phyloP scores from a whole-genome alignment of 2,329 filamentous ascomycete genomes.

The Ascosphaera apis region DNA sequence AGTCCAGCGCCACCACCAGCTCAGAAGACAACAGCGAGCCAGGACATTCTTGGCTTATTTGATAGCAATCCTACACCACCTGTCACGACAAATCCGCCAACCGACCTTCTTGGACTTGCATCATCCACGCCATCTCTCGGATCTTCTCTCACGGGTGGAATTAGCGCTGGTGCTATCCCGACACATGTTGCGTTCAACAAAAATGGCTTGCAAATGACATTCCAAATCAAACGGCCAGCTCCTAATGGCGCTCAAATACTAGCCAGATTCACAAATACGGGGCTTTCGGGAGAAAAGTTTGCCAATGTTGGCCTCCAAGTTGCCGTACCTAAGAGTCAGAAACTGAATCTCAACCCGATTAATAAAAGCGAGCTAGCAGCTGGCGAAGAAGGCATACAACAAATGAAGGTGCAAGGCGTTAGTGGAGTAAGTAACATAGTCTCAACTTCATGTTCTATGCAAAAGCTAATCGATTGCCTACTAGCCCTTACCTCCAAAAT shows the following conservation, averaged over 20 bases:
- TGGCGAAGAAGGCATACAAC: slow-evolving; percentile 66
- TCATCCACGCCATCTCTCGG: slow-evolving; percentile 16
- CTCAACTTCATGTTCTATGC: slow-evolving; percentile 1
- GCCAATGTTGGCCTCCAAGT: slow-evolving; percentile 69
- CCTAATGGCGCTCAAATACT: slow-evolving; percentile 52
- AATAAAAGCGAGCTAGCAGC: slow-evolving; percentile 54
- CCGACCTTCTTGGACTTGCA: too few relatives aligned
- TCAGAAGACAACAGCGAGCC: slow-evolving; percentile 22
- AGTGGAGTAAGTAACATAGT: slow-evolving; percentile 51
- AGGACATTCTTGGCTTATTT: slow-evolving; percentile 84
- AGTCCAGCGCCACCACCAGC: slow-evolving; percentile 26
- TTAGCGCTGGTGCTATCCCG: slow-evolving; percentile 15
- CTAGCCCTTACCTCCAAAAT: slow-evolving; percentile 43
- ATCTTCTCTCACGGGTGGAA: slow-evolving; percentile 13
- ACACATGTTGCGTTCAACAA: slow-evolving; percentile 61
- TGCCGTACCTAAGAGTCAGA: slow-evolving; percentile 90
- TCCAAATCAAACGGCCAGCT: slow-evolving; percentile 58
- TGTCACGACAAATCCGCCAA: slow-evolving; percentile 19
- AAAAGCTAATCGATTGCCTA: neutral
- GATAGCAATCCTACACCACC: slow-evolving; percentile 24
- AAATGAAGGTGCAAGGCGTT: slow-evolving; percentile 66
- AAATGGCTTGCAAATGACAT: slow-evolving; percentile 58
- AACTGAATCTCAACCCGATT: slow-evolving; percentile 75
- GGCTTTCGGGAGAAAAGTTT: slow-evolving; percentile 38
- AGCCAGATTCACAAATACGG: slow-evolving; percentile 58